Base-by-base conservation (phyloP, 2,329 filamentous ascomycete species). In the Colletotrichum echinochloae region DNA sequence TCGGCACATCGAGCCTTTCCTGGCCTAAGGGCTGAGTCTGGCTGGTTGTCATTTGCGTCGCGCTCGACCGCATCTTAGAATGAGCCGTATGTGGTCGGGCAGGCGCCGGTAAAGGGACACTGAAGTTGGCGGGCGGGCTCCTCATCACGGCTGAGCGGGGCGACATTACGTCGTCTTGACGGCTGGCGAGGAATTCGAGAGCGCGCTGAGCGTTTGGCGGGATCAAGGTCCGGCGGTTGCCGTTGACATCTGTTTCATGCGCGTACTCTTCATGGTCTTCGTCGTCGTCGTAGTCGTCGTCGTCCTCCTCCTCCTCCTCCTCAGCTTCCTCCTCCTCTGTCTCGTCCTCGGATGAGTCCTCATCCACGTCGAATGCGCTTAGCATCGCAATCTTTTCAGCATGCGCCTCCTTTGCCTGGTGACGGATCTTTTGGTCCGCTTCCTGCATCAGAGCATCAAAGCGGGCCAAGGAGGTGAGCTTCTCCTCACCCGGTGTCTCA, bases 391-490 rank as follows among this genome's bases (percentile, higher is more conserved):
- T 74, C 35, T 75, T 75, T 62, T 79, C 75, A 28, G 75, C 73
- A 12, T 71, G 61, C 35, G 76, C 76, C 28, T 77, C 75, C 11
- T 81, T 79, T 51, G 83, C 80, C 35, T 80, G 80, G 59, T 81
- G 81, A 74, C 81, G 81, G 66, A 83, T 80, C 61, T 83, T 86
- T 66, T 85, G 83, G 48, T 91, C 90, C 26, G 82, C 82, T 73
- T 91, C 87, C 28, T 84, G 82, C 90, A 92, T 91, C 52, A 92
- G 78, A 3, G 89, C 89, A 63, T 91, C 90, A 64, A 91, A 92
- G 28, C 88, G 84, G 12, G 89, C 90, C 39, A 91, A 82, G 0
- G 89, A 91, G 73, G 86, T 91, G 20, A 91, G 80, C 69, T 90
- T 90, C 73, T 90, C 88, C 71, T 90, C 88, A 5, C 89, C 89